Base-by-base conservation (phyloP, 352 stramenopile genomes). In the Sclerospora graminicola region DNA sequence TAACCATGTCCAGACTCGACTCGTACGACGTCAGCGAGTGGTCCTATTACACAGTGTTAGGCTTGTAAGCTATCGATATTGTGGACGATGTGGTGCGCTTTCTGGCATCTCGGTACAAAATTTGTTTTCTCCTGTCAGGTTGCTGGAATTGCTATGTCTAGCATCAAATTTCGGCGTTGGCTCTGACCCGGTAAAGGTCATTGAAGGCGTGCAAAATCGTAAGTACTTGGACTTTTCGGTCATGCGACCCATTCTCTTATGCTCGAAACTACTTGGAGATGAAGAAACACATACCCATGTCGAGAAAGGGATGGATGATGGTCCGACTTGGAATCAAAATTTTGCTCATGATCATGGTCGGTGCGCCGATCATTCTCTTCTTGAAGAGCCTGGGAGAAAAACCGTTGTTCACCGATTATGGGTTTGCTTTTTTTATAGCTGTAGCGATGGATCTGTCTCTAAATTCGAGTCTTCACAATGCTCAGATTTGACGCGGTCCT, bases 181-280 rank as follows among this genome's bases (percentile, higher is more conserved):
- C 11, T 89, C 79, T 31, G 80, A 71, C 8, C 76, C 80, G 1
- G 75, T 65, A 13, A 74, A 76, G 41, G 37, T 78, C 31, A 60
- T 78, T 41, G 60, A 59, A 43, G 78, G 69, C 39, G 54, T 83
- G 21, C 33, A 52, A 9, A 87, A 58, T 13, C 75, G 80, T 13
- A 81, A 77, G 39, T 92, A 82, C 61, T 68, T 92, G 46, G 80
- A 92, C 46, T 88, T 92, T 35, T 89, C 77, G 9, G 73, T 92
- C 53, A 89, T 88, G 75, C 70, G 80, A 0, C 61, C 77, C 1
- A 66, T 86, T n/a, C n/a, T 11, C 89, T 89, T 51, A 86, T 92
- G 24, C 47, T 88, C 23, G 71, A 27, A 89, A 75, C 51, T 92
- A 86, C 57, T 34, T 87, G 26, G 80, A 92, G 45, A 89, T 92